Evolutionary conservation across 768 basidiomycete genomes (phyloP).

Genomic region (Pholiota molesta): DNA sequence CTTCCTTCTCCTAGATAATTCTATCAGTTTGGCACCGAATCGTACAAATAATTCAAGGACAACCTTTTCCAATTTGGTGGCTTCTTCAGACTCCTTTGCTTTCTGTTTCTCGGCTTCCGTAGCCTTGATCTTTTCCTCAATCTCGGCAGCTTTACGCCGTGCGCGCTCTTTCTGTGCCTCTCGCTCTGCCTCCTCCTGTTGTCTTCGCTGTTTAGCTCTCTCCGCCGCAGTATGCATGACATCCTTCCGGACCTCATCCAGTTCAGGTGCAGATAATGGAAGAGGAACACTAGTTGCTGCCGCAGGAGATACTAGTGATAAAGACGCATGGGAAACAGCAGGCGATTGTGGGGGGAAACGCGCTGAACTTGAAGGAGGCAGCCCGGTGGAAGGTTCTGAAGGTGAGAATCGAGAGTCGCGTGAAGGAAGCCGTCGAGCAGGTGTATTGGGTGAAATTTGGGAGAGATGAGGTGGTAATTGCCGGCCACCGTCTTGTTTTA

Average conservation of each 20-base stretch:
- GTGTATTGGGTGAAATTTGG: conserved; percentile 32
- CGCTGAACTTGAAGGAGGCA: conserved; percentile 26
- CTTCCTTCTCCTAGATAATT: conserved; percentile 36
- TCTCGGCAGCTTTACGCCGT: conserved; percentile 73
- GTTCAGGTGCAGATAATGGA: conserved; percentile 42
- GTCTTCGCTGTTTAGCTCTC: conserved; percentile 76
- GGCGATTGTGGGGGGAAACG: conserved; percentile 47
- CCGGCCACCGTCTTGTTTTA: conserved; percentile 44
- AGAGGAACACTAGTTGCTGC: conserved; percentile 30
- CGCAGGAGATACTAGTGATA: conserved; percentile 38
- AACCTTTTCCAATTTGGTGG: conserved; percentile 16
- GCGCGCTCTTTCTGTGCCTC: conserved; percentile 83
- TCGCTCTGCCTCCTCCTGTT: conserved; percentile 83
- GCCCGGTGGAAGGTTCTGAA: conserved; percentile 33
- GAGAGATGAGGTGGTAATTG: conserved; percentile 64
- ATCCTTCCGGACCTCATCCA: conserved; percentile 72
- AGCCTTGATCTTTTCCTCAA: conserved; percentile 68
- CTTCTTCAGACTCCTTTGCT: conserved; percentile 22
- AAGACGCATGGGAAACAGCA: conserved; percentile 43
- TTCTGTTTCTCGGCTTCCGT: conserved; percentile 38
- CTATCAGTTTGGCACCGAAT: conserved; percentile 2
- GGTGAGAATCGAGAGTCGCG: conserved; percentile 44
- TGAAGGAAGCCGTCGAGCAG: conserved; percentile 41
- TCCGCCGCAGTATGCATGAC: conserved; percentile 87
- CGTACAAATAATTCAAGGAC: not conserved